Base-by-base conservation (phyloP, 2,329 filamentous ascomycete species). In the Rhinocladiella mackenziei region DNA sequence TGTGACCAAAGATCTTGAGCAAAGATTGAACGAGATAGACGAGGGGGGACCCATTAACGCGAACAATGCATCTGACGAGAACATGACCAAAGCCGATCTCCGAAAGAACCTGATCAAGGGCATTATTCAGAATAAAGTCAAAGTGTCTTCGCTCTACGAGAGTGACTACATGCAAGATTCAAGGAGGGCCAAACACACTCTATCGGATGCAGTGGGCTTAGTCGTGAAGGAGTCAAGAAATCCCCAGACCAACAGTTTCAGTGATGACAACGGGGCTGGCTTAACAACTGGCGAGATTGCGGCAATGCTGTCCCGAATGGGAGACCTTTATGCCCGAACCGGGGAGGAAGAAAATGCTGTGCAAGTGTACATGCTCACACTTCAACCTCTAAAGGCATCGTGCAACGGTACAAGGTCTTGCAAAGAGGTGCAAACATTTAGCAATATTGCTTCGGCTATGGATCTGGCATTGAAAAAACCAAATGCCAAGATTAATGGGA, bases 141-240 rank as follows among this genome's bases (percentile, higher is more conserved):
- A 95, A 68, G 74, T 97, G 5, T 89, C 85, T 22, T 83, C 89
- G 57, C 69, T 96, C 6, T 95, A 94, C 64, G 75, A 82, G 3
- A 80, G 83, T 48, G 79, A 86, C 41, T 82, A 89, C 60, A 77
- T 95, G 9, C 75, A 85, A 39, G 76, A 94, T 41, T 71, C 77
- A 2, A 81, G 89, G 25, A 76, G 78, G 44, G 87, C 88, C 0
- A 86, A 94, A 58, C 81, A 84, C 58, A 71, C 77, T 13, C 74
- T 96, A 28, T 73, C 86, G 2, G 89, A 86, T 77, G 86, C 87
- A 0, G 85, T 96, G 1, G 86, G 94, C 60, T 83, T 85, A 2
- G 76, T 83, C 1, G 65, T 96, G 44, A 80, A 77, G 51, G 92
- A 97, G 65, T 75, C 83, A 55, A 75, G 80, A 50, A 71, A 86